Evolutionary conservation across 805 yeast species (phyloP).

Genomic region (Candida pseudofarinosa): DNA sequence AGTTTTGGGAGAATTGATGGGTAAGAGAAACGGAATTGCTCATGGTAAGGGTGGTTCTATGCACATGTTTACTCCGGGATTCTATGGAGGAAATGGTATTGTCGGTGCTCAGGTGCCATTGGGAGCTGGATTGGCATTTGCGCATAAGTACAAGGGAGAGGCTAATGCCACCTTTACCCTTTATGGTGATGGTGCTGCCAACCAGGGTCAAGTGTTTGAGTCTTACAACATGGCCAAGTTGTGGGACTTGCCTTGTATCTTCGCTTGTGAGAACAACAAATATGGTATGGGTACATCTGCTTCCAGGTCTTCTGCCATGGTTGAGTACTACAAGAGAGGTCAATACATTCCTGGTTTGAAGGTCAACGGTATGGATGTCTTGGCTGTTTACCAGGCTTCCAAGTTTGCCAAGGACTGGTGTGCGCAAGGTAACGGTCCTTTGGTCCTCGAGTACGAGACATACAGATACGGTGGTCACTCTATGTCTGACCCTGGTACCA

Average conservation of each 20-base stretch:
- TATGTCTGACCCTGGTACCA: slow-evolving; percentile 99
- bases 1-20: slow-evolving; percentile 94
- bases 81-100: slow-evolving; percentile 99
- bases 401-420: slow-evolving; percentile 97
- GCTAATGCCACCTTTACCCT: slow-evolving; percentile 75
- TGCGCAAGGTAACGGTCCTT: slow-evolving; percentile 89
- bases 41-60: slow-evolving; percentile 99
- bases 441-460: slow-evolving; percentile 95
- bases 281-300: slow-evolving; percentile 99
- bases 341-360: slow-evolving; percentile 98
- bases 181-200: slow-evolving; percentile 99
- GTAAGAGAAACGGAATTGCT: slow-evolving; percentile 91
- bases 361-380: slow-evolving; percentile 97
- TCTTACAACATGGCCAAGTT: slow-evolving; percentile 98
- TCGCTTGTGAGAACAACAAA: slow-evolving; percentile 97
- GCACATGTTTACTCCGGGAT: slow-evolving; percentile 96
- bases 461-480: slow-evolving; percentile 99
- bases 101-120: slow-evolving; percentile 99
- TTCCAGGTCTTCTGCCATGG: slow-evolving; percentile 91
- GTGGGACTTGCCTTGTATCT: slow-evolving; percentile 93
- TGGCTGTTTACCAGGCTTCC: slow-evolving; percentile 94
- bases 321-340: slow-evolving; percentile 98
- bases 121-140: slow-evolving; percentile 98
- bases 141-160: slow-evolving; percentile 89
- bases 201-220: slow-evolving; percentile 99